Evolutionary conservation across 345 rosid species (phyloP), one percentile per base, ranked within the genome.

Genomic region (Salix koriyanagi): DNA sequence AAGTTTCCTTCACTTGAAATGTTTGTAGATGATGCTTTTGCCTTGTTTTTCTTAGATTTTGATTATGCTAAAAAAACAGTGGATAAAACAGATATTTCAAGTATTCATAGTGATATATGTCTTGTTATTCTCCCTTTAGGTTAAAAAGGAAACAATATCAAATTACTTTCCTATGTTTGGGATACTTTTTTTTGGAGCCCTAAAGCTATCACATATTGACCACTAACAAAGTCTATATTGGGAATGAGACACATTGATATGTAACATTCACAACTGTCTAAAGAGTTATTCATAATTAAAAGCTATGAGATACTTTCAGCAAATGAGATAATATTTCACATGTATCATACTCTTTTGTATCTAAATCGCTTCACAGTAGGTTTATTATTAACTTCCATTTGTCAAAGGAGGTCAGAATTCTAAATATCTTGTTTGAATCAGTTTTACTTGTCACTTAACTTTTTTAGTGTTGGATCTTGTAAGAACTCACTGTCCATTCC

Each of bases 1-100:
- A 19, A 65, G 69, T 79, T 16, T 75, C 67, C 78, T 58, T 61
- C 41, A 36, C 72, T 26, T 62, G 36, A 77, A 74, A 39, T 28
- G n/a, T 73, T 46, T 69, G 10, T 21, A 56, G 11, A 10, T 46
- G 64, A 34, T 26, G 41, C 54, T 26, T 66, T 70, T 56, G 3
- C 68, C 5, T 58, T 71, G 15, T 15, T 56, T 23, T 36, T 54
- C 50, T 64, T 41, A 15, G 10, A 36, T 26, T n/a, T 67, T 58
- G 11, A 28, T 46, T 19, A 36, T 39, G 65, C 23, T 37, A 25
- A 62, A 26, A 41, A 34, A 21, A 21, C 32, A 44, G 44, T 69
- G 37, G 48, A 26, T 36, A 39, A 5, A 66, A 37, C 23, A 21
- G 16, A 18, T n/a, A 65, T n/a, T 32, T 65, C 28, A 28, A 75